Evolutionary conservation across 1,139 yeast genomes (phyloP), one percentile per base, ranked within the genome.

Genomic region (Keqinozyma sinolaborantium): DNA sequence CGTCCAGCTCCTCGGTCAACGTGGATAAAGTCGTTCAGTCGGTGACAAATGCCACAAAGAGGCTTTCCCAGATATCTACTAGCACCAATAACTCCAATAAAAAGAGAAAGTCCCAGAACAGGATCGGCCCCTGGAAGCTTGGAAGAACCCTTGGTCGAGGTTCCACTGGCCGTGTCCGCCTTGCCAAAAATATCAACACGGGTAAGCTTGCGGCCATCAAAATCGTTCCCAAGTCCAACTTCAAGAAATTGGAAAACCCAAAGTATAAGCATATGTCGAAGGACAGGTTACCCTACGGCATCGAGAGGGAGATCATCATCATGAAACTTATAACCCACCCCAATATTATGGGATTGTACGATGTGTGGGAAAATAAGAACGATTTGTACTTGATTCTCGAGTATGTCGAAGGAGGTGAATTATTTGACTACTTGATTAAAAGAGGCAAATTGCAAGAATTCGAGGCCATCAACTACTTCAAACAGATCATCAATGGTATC

Each of bases 351-450:
- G 88, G 95, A n/a, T 68, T 92, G 28, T 92, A 86, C 56, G 99
- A 92, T 50, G 99, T 94, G 26, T 92, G 98, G 98, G 98, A 94
- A 58, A 92, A 94, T 50, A 85, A 87, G 49, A 88, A 94, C 42
- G 97, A 90, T 50, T 65, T 92, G 32, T 90, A 90, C 51, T 73
- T 92, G 46, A 94, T 94, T 18, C 64, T 92, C 40, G 99, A 92
- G 61, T 92, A 94, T 59, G 92, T 94, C 31, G 97, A 94, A 62
- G 96, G 97, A 31, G 99, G 99, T 26, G 98, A 92, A 60, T 67
- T 92, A 34, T 92, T 94, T 51, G 97, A 94, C 60, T 80, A 90
- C 49, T 70, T 92, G 34, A 88, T 92, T 39, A 87, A 87, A 54
- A 73, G 83, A 36, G 97, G 98, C 3, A 80, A 86, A 29, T 69